phyloP scores from a whole-genome alignment of 2,329 filamentous ascomycete species.

The Sporothrix phasma region DNA sequence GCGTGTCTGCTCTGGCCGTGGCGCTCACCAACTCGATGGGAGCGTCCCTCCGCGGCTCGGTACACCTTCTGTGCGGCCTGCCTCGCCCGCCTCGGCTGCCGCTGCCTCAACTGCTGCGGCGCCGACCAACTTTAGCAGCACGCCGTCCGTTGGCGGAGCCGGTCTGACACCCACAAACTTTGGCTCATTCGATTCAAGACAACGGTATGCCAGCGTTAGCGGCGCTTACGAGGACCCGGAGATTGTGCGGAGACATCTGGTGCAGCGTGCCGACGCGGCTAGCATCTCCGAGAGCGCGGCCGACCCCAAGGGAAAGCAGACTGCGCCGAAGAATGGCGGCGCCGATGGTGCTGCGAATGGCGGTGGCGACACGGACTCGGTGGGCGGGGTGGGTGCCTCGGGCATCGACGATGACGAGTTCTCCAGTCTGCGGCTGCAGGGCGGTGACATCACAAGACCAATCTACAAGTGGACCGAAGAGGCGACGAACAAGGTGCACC shows the following conservation, averaged over 20 bases:
- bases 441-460: constrained; percentile 85
- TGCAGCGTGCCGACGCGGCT: constrained; percentile 51
- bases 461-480: constrained; percentile 97
- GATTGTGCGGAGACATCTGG: constrained; percentile 80
- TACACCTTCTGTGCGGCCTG: constrained; percentile 49
- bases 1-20: constrained; percentile 77
- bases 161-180: constrained; percentile 60
- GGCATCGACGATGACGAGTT: constrained; percentile 63
- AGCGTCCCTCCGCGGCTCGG: constrained; percentile 61
- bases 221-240: constrained; percentile 78
- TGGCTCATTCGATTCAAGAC: constrained; percentile 71
- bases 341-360: constrained; percentile 25
- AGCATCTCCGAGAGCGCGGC: constrained; percentile 41
- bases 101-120: constrained; percentile 27
- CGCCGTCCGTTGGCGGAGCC: constrained; percentile 27
- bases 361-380: constrained; percentile 16
- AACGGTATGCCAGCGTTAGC: constrained; percentile 38
- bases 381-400: constrained; percentile 20
- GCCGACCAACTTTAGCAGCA: constrained; percentile 22
- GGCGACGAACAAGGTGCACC: constrained; percentile 58
- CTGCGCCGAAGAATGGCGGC: constrained; percentile 30
- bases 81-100: constrained; percentile 38
- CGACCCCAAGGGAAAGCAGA: constrained; percentile 47
- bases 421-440: constrained; percentile 84
- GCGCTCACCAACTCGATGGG: constrained; percentile 70